Percentiles rank a stretch among this genome's conserved stretches.
These are phyloP conservation scores for Cordyceps cicadae DNA, from an alignment of 2,329 filamentous ascomycete genomes.

Conservation along the genomic window DNA sequence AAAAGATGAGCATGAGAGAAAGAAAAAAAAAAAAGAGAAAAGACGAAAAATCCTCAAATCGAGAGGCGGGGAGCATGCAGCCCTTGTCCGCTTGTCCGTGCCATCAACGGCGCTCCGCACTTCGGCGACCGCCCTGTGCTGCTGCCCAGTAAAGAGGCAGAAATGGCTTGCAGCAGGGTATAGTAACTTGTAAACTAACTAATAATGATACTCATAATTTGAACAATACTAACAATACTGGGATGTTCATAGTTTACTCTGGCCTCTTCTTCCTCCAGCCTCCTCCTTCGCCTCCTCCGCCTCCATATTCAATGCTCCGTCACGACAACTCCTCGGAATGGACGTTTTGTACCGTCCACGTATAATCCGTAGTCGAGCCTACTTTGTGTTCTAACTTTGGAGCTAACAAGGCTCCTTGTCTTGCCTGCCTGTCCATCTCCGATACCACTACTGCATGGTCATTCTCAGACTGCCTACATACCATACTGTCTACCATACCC, in stretches of 20 bases:
- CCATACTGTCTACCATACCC: no score
- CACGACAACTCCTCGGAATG: neutral
- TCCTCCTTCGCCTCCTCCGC: no score
- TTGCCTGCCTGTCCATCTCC: neutral
- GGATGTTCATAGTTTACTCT: neutral
- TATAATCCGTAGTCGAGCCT: neutral
- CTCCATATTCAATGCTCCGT: neutral
- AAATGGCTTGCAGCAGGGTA: neutral
- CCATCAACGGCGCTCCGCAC: slow-evolving; percentile 1
- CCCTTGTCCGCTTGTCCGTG: no score
- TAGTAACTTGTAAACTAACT: neutral
- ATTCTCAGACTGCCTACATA: no score
- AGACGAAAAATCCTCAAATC: neutral
- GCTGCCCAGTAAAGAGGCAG: no score
- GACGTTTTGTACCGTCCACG: no score
- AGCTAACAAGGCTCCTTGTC: neutral
- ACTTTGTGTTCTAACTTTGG: neutral
- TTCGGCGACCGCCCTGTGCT: neutral
- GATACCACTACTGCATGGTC: no score
- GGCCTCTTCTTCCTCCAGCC: neutral
- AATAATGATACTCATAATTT: no score
- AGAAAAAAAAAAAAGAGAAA: neutral
- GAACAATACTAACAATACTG: neutral
- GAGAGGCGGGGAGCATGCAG: neutral
- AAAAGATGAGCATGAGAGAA: neutral